Evolutionary conservation across 371 early-diverging fungal genomes (phyloP), one percentile per base, ranked within the genome.

Genomic region (Mortierella sp.): DNA sequence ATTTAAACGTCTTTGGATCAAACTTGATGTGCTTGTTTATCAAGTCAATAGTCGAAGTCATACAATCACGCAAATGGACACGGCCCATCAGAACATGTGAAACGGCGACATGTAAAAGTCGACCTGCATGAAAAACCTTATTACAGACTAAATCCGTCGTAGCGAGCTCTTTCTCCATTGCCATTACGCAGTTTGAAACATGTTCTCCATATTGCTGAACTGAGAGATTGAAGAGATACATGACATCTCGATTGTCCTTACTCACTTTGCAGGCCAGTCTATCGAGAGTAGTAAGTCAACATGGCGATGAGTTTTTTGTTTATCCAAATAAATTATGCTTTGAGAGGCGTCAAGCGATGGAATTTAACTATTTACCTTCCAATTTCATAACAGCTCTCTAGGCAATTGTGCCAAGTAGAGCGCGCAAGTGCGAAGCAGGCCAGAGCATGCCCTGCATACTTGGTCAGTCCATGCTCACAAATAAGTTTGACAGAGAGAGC

Each of bases 1-100:
- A 52, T 7, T 73, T 73, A 52, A 73, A 73, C 0, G 80, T 68
- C 45, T 73, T 79, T 9, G 80, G 70, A 15, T 73, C 73, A 48
- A 63, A 53, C 55, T 63, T 55, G 43, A 53, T 53, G 29, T 63
- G 63, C 26, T 63, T 63, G 23, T 29, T 21, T 11, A 63, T 25
- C 14, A 63, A 44, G 15, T 63, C 63, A 30, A 21, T 21, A 7
- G 55, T 53, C 2, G 63, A 29, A 2, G 63, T 1, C 53, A 63
- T 55, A 16, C 63, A 63, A 23, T 51, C 53, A 21, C 63, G 52
- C 23, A 63, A 45, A 23, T 63, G 63, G 5, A 63, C 55, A 7
- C 63, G 53, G 11, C 52, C 63, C 19, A 63, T 37, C 30, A 51
- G 16, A 7, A 63, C 21, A 11, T 44, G 30, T 55, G 53, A 44